A percentile compares a stretch with the other conserved stretches of the same genome.
phyloP scores from a whole-genome alignment of 1,139 yeast species.

The Trichomonascaceae sp. region DNA sequence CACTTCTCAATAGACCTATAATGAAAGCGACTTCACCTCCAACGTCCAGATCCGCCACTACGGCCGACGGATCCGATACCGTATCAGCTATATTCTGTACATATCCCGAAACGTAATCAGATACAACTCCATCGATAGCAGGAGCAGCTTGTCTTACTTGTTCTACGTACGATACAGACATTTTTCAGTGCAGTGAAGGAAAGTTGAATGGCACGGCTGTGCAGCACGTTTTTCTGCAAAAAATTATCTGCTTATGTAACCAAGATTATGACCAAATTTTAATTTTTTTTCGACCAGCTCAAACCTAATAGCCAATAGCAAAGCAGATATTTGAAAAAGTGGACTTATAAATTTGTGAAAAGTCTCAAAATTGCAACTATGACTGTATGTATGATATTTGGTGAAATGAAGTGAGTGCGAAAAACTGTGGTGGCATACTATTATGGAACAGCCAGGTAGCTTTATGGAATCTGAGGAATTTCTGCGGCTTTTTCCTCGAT shows the following conservation, averaged over 20 bases:
- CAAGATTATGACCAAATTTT: background rate
- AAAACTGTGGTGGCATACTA: background rate
- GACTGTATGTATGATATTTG: background rate
- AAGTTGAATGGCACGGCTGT: background rate
- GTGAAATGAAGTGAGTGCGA: background rate
- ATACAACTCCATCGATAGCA: constrained; percentile 79
- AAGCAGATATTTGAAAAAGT: background rate
- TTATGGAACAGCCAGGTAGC: background rate
- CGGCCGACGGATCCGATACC: constrained; percentile 75
- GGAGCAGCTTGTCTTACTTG: constrained; percentile 86
- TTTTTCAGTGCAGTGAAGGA: constrained; percentile 1
- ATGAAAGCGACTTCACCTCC: constrained; percentile 62
- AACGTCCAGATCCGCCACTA: constrained; percentile 59
- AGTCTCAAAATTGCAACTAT: background rate
- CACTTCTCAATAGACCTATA: constrained; percentile 57
- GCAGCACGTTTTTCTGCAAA: no score
- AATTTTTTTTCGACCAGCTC: background rate
- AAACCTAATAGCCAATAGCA: background rate
- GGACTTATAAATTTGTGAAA: background rate
- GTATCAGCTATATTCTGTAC: constrained; percentile 68
- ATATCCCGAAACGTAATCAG: constrained; percentile 88
- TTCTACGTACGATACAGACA: constrained; percentile 19
- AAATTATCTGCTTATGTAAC: background rate
- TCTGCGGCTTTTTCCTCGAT: background rate
- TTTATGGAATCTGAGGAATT: background rate